Base-by-base conservation (phyloP, 2,329 filamentous ascomycete species). In the Pseudogymnoascus sp. region DNA sequence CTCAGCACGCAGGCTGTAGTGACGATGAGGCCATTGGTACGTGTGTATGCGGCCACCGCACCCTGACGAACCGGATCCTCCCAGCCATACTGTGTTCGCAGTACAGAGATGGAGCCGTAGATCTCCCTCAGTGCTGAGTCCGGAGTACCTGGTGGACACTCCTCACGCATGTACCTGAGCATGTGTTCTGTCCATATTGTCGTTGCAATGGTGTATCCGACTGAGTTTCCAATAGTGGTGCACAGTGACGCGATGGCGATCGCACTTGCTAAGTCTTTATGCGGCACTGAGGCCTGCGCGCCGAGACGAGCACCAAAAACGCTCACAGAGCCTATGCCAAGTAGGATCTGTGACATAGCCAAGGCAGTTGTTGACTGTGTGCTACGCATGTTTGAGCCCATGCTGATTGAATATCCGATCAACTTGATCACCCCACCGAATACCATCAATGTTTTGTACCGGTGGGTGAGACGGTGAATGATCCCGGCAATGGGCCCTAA, bases 361-460 rank as follows among this genome's bases (percentile, higher is more conserved):
- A 78, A 68, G 1, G 70, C 67, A 3, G 72, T 72, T 1, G 75
- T 76, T 42, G 67, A 71, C 39, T 73, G 69, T 0, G 72, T 73
- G 69, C 72, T 76, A 9, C 65, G 62, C 9, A 69, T 70, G 45
- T 67, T 66, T 12, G 64, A 60, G 2, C 67, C 64, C 30, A 79
- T 63, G 2, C 75, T 67, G 5, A 78, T 62, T 3, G 71, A 75
- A 38, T 76, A 76, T 5, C 71, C 75, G 16, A 78, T 58, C 1
- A 78, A 62, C n/a, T 69, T 75, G 0, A 72, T 66, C 0, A 66
- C 69, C 2, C 73, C 73, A 9, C 75, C 77, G 36, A 77, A 67
- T 28, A 78, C 63, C 74, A 75, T 75, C 16, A 78, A 61, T 6
- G 69, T 66, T 69, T 78, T 78, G 73, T 78, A 79, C 1, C 76